Evolutionary conservation across 2,329 filamentous ascomycete species (phyloP).

Genomic region (Orbilia quercus): DNA sequence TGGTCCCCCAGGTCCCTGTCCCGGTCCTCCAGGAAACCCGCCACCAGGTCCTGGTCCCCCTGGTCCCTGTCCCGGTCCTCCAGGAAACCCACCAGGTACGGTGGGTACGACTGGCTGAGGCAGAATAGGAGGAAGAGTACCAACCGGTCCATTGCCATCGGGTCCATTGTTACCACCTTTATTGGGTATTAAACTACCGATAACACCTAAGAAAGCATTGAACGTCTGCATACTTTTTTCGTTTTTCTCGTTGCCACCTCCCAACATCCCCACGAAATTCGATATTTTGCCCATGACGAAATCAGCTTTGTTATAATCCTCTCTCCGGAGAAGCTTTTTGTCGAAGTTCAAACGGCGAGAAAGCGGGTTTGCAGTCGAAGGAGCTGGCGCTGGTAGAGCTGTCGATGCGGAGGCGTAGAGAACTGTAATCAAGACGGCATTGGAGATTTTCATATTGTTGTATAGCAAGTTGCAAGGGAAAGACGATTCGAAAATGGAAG

Average conservation of each 20-base stretch:
- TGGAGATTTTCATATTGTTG: constrained; percentile 27
- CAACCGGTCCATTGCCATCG: neutral
- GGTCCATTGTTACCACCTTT: constrained; percentile 6
- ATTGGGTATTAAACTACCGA: constrained; percentile 16
- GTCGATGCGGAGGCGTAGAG: constrained; percentile 13
- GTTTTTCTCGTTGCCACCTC: constrained; percentile 5
- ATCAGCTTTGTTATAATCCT: constrained; percentile 3
- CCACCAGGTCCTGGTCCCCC: no score
- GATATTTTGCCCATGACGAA: constrained; percentile 14
- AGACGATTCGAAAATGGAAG: constrained; percentile 13
- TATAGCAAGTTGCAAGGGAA: neutral
- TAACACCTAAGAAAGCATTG: neutral
- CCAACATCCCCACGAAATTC: neutral
- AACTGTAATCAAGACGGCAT: constrained; percentile 1
- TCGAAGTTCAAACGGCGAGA: no score
- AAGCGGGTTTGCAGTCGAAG: neutral
- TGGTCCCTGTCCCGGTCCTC: no score
- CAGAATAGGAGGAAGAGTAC: neutral
- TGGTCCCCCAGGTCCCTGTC: neutral
- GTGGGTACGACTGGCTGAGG: neutral
- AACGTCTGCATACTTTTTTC: constrained; percentile 1
- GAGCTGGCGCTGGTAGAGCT: neutral
- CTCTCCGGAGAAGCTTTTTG: neutral
- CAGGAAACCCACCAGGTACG: no score
- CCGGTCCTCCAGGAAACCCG: neutral